phyloP scores from a whole-genome alignment of 2,329 filamentous ascomycete genomes.

The Coniella lustricola region DNA sequence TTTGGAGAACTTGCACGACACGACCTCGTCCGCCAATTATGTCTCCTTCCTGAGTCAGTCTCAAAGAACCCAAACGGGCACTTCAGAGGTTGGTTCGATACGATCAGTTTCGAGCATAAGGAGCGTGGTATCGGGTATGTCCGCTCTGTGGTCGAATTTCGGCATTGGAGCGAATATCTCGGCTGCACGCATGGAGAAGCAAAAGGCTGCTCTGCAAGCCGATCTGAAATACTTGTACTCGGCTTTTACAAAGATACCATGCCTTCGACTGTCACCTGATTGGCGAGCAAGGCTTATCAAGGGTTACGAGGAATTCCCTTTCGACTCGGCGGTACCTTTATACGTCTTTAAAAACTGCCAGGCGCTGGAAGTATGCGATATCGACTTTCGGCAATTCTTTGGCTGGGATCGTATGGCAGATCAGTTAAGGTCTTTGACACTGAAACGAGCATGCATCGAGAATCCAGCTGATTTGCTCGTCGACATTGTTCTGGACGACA shows the following conservation, averaged over 20 bases:
- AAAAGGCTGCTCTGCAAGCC: constrained; percentile 75
- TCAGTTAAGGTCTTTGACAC: constrained; percentile 78
- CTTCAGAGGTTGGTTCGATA: constrained; percentile 82
- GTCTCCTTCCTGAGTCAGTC: constrained; percentile 88
- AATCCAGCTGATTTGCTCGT: constrained; percentile 86
- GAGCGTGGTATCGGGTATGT: constrained; percentile 97
- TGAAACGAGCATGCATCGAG: constrained; percentile 82
- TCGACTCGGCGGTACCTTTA: constrained; percentile 94
- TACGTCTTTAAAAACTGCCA: constrained; percentile 96
- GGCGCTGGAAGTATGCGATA: constrained; percentile 85
- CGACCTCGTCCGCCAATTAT: constrained; percentile 81
- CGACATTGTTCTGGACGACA: constrained; percentile 91
- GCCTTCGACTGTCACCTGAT: constrained; percentile 82
- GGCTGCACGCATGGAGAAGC: constrained; percentile 77
- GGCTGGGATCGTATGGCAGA: constrained; percentile 94
- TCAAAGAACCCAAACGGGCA: constrained; percentile 69
- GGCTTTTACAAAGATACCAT: constrained; percentile 96
- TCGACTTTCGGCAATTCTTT: constrained; percentile 95
- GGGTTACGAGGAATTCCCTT: constrained; percentile 95
- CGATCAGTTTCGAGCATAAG: constrained; percentile 94
- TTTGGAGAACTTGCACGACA: constrained; percentile 87
- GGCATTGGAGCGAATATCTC: constrained; percentile 75
- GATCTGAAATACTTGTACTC: constrained; percentile 97
- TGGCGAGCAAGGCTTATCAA: constrained; percentile 83
- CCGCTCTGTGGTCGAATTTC: constrained; percentile 82